Base-by-base conservation (phyloP, 2,329 filamentous ascomycete genomes). In the Aspergillus sp. region DNA sequence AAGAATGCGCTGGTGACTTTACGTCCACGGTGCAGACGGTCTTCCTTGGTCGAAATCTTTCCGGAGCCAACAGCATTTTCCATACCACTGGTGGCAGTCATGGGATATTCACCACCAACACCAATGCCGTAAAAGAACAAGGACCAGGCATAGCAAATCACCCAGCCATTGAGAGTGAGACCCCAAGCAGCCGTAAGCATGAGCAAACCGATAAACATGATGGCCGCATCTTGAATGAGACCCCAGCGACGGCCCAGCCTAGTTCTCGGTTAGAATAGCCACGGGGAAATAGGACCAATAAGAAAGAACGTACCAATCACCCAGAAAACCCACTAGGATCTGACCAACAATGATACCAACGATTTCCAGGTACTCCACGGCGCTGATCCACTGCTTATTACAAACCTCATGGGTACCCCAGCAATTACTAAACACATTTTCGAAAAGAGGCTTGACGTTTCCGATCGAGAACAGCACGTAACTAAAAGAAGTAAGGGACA, bases 401-500 rank as follows among this genome's bases (percentile, higher is more conserved):
- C 91, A 97, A 23, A 80, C 83, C 3, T 75, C 68, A 51, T 78
- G 65, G 20, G 75, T 73, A 10, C 74, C 76, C 91, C 91, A 97
- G 75, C 91, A 97, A 3, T 72, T 59, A 1, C 83, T 80, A 79
- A 91, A 97, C 5, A 83, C 81, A 30, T 81, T 77, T 52, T 81
- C 70, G 64, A 95, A 91, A 9, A 97, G 78, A 4, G 90, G 87
- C 63, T 86, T 83, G 55, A 97, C 75, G 69, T 95, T 96, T 49
- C 91, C 91, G 58, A 97, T 96, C 53, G 90, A 96, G 77, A 97
- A 97, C 17, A 97, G 80, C 38, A 96, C 90, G 64, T 96, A 97
- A 60, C 89, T 82, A 49, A 6, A 50, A 41, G n/a, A 43, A 43
- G n/a, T 15, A 10, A 27, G 37, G 43, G 19, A 22, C 15, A 38